Percentiles rank a stretch among this genome's conserved stretches.
These are phyloP conservation scores for Podila epicladia DNA, from an alignment of 192 early-diverging fungal species.

Conservation along the genomic window DNA sequence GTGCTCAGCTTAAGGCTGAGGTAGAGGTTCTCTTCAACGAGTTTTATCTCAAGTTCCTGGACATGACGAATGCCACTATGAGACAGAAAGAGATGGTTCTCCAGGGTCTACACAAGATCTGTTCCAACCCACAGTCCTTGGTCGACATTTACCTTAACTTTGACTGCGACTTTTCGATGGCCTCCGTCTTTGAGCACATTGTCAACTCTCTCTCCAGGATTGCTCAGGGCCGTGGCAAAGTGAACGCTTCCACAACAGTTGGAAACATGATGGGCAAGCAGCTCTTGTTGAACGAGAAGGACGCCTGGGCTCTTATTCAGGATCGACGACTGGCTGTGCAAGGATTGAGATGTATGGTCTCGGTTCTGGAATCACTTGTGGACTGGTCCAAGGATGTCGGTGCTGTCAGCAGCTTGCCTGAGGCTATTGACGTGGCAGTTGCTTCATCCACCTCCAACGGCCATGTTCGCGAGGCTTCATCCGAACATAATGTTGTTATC, in stretches of 20 bases:
- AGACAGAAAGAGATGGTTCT: slow-evolving; percentile 81
- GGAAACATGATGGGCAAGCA: slow-evolving; percentile 56
- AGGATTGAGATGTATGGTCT: slow-evolving; percentile 66
- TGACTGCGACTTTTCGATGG: slow-evolving; percentile 85
- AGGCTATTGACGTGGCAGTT: slow-evolving; percentile 11
- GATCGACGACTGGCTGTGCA: slow-evolving; percentile 53
- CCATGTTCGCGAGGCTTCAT: slow-evolving; percentile 23
- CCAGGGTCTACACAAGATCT: slow-evolving; percentile 74
- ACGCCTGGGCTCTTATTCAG: slow-evolving; percentile 52
- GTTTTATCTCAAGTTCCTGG: slow-evolving; percentile 86
- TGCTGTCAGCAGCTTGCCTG: slow-evolving; percentile 21
- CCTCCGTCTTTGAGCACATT: slow-evolving; percentile 90
- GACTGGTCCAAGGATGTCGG: slow-evolving; percentile 70
- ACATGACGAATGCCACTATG: slow-evolving; percentile 73
- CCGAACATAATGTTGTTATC: slow-evolving; percentile 10
- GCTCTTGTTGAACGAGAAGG: slow-evolving; percentile 47
- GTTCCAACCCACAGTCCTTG: slow-evolving; percentile 77
- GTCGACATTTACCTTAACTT: slow-evolving; percentile 96
- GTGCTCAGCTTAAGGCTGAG: slow-evolving; percentile 78
- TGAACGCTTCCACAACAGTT: slow-evolving; percentile 35
- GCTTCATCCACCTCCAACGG: slow-evolving; percentile 12
- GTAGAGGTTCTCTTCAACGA: slow-evolving; percentile 90
- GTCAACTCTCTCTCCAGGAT: slow-evolving; percentile 71
- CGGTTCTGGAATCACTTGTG: slow-evolving; percentile 71
- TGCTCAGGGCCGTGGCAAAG: slow-evolving; percentile 54